phyloP scores from a whole-genome alignment of 1,139 yeast genomes.

The Sugiyamaella novakii region DNA sequence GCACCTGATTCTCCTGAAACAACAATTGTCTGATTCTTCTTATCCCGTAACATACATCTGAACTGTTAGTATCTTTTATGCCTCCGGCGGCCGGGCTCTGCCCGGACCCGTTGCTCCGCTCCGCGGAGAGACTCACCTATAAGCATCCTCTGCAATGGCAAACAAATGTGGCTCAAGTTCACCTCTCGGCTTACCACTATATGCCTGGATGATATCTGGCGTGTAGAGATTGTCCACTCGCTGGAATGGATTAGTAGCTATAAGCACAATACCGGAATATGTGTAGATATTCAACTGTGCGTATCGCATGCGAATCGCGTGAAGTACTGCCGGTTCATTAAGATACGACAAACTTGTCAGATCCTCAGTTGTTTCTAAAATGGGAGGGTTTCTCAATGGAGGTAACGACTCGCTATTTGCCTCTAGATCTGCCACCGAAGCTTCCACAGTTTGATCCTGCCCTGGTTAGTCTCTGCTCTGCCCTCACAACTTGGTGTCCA shows the following conservation, averaged over 20 bases:
- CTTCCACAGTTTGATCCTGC: conserved; percentile 35
- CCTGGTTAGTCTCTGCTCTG: neutral
- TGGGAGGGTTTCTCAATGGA: conserved; percentile 89
- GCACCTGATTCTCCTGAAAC: conserved; percentile 99
- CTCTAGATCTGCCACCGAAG: conserved; percentile 49
- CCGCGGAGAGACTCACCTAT: conserved; percentile 41
- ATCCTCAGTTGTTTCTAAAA: conserved; percentile 92
- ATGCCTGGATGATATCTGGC: conserved; percentile 89
- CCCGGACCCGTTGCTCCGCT: neutral
- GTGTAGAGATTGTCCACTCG: conserved; percentile 88
- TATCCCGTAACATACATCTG: conserved; percentile 83
- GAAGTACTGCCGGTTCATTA: conserved; percentile 92
- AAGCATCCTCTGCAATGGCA: conserved; percentile 99
- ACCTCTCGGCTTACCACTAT: conserved; percentile 89
- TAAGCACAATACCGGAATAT: conserved; percentile 93
- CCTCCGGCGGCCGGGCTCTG: no score
- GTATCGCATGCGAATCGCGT: conserved; percentile 89
- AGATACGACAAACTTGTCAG: conserved; percentile 87
- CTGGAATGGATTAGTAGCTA: conserved; percentile 96
- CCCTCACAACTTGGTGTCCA: no score
- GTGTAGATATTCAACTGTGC: conserved; percentile 89
- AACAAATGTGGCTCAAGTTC: conserved; percentile 95
- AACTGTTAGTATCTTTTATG: neutral
- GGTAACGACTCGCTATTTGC: conserved; percentile 52
- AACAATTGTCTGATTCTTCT: conserved; percentile 88